Base-by-base conservation (phyloP, 1,284 basidiomycete species). In the Pholiota adiposa region DNA sequence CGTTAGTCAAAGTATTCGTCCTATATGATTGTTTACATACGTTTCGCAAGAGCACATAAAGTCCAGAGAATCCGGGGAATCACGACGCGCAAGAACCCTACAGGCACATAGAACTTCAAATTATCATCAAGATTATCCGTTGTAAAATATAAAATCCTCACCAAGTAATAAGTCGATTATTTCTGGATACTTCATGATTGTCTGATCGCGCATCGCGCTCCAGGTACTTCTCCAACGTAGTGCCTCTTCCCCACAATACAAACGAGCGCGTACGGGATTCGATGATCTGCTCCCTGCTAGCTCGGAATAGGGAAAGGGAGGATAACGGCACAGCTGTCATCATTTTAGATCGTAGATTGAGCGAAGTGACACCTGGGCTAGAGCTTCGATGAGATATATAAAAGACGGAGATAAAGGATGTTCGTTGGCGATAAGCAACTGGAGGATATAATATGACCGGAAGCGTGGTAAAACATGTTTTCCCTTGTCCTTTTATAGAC, bases 81-180 rank as follows among this genome's bases (percentile, higher is more conserved):
- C 70, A 52, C 77, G 68, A 1, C 76, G 77, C 9, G 78, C 77
- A 7, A 84, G 71, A 16, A 83, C 77, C 82, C 82, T 83, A 33
- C 23, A 36, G 40, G n/a, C n/a, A n/a, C 25, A 4, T 43, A 14
- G 9, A n/a, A 46, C 34, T 0, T 16, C 36, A 56, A 16, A 25
- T 19, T 25, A 44, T 33, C 6, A 33, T 53, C 18, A 12, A 51
- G 18, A 53, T 33, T 23, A 27, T 34, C 4, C 25, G 41, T 16
- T 16, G 18, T 34, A 7, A 46, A 38, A 25, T 50, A 29, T 31
- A 23, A 14, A 41, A 41, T n/a, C 59, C 69, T 40, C 62, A 77
- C 79, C 79, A 83, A 59, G 73, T 75, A 51, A 71, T 70, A 18
- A 77, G 63, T 49, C 69, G 74, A 16, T 76, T 77, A 56, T 77